A percentile compares a stretch with the other conserved stretches of the same genome.
Conservation (phyloP, 1,284 basidiomycete species). For the Fomitopsis palustris region DNA sequence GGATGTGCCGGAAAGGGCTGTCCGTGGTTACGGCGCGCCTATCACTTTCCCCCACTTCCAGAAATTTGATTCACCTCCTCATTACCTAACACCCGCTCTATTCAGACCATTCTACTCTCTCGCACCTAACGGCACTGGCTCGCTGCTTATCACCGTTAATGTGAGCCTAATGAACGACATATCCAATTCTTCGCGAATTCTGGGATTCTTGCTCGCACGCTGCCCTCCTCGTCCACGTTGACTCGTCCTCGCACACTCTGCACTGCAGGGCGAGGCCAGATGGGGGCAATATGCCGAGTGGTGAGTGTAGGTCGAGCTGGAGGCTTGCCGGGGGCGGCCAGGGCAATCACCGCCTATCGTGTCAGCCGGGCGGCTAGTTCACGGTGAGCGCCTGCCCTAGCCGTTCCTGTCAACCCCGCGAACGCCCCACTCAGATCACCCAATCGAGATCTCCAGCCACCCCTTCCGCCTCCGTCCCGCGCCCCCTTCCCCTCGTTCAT, state of each 20-base stretch:
- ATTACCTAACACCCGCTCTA: not conserved
- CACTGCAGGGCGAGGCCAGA: not conserved
- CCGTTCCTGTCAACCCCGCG: not conserved
- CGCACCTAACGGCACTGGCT: not conserved
- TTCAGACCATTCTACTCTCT: too few species aligned
- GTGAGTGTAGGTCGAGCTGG: not conserved
- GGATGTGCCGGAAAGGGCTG: conserved; percentile 1
- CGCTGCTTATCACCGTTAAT: not conserved
- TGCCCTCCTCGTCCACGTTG: not conserved
- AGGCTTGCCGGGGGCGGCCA: not conserved
- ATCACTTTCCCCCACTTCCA: not conserved
- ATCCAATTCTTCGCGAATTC: not conserved
- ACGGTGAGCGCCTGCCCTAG: not conserved
- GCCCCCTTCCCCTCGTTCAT: not conserved
- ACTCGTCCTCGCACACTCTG: not conserved
- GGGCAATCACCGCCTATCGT: not conserved
- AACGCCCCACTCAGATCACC: not conserved
- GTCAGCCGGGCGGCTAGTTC: not conserved
- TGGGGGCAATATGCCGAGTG: too few species aligned
- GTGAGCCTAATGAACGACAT: not conserved
- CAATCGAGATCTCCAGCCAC: not conserved
- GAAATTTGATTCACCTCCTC: not conserved
- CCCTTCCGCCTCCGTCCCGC: not conserved
- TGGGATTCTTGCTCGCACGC: not conserved
- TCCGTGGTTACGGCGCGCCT: conserved; percentile 7